These are phyloP conservation scores for Marasmius tenuissimus DNA, from an alignment of 1,284 basidiomycete species.

Conservation along the genomic window DNA sequence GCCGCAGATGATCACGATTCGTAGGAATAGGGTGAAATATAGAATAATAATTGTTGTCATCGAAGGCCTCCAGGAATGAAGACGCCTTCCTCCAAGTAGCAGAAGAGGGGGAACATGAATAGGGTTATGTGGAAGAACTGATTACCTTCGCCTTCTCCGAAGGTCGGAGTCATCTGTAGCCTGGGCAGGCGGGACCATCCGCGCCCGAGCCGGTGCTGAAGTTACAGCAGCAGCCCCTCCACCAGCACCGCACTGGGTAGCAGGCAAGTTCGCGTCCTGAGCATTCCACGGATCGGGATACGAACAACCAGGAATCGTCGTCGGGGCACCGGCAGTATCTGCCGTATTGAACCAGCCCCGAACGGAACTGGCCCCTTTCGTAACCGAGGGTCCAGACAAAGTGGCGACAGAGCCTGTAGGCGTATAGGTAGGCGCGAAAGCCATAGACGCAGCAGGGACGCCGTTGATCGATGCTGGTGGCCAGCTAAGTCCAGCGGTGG, in stretches of 20 bases:
- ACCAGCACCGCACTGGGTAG: slow-evolving; percentile 37
- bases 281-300: slow-evolving; percentile 70
- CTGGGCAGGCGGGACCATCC: background rate
- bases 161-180: background rate
- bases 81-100: too few species aligned
- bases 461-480: slow-evolving; percentile 56
- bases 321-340: slow-evolving; percentile 58
- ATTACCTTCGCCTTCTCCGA: background rate
- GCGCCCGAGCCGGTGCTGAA: slow-evolving; percentile 1
- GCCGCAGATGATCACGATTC: too few species aligned
- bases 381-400: slow-evolving; percentile 58
- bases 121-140: too few species aligned
- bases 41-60: too few species aligned
- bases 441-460: slow-evolving; percentile 38
- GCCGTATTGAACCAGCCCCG: slow-evolving; percentile 72
- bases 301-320: slow-evolving; percentile 57
- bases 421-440: slow-evolving; percentile 67
- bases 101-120: too few species aligned
- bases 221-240: slow-evolving; percentile 17
- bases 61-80: too few species aligned
- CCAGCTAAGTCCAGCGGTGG: slow-evolving; percentile 50
- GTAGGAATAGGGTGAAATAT: too few species aligned
- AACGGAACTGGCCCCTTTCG: slow-evolving; percentile 50
- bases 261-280: slow-evolving; percentile 42
- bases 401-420: slow-evolving; percentile 60